A percentile compares a stretch with the other conserved stretches of the same genome.
Conservation (phyloP, 345 rosid genomes). For the Citrus unshiu region DNA sequence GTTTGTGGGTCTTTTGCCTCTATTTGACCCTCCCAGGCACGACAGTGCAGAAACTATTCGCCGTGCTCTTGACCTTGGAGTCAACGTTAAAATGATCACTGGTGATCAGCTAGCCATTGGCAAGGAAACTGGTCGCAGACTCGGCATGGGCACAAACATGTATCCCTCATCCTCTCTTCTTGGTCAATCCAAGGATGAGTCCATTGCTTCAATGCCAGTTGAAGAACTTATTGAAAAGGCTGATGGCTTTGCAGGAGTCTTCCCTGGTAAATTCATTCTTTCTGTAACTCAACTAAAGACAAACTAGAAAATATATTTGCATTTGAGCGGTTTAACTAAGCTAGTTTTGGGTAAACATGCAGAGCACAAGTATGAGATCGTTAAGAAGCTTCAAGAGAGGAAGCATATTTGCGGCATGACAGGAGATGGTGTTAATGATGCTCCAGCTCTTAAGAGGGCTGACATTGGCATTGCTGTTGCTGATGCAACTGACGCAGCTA, state of each 20-base stretch:
- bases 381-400: conserved; percentile 68
- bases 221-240: conserved; percentile 81
- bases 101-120: conserved; percentile 93
- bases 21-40: conserved; percentile 89
- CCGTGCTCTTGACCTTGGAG: conserved; percentile 78
- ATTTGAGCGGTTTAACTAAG: not conserved
- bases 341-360: conserved; percentile 1
- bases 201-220: conserved; percentile 48
- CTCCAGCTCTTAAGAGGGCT: conserved; percentile 78
- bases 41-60: conserved; percentile 83
- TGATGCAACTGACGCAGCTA: conserved; percentile 82
- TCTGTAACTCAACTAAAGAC: not conserved
- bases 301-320: not conserved
- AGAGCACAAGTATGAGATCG: conserved; percentile 84
- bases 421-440: conserved; percentile 85
- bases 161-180: conserved; percentile 78
- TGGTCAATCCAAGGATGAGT: conserved; percentile 50
- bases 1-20: conserved; percentile 88
- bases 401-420: conserved; percentile 88
- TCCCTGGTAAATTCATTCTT: conserved; percentile 56
- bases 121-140: conserved; percentile 84
- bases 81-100: conserved; percentile 85
- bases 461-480: conserved; percentile 85
- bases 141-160: conserved; percentile 90
- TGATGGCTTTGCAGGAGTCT: conserved; percentile 86